phyloP scores from a whole-genome alignment of 805 yeast species.

The Cyberlindnera samutprakarnensis region DNA sequence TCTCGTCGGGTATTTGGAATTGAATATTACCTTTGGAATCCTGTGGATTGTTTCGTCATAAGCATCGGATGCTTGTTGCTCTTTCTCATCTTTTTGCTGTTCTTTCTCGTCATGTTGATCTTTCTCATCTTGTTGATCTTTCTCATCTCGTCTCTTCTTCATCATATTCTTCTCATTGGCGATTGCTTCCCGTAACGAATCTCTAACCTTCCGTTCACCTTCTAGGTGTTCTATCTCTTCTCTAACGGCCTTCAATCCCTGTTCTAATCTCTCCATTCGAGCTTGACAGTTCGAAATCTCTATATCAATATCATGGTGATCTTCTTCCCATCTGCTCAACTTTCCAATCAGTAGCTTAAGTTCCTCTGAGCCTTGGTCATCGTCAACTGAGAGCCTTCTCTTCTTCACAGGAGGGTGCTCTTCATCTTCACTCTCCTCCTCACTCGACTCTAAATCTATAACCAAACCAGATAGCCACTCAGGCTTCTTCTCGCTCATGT shows the following conservation, averaged over 20 bases:
- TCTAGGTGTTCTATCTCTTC: conserved; percentile 7
- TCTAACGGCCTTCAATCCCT: conserved; percentile 2
- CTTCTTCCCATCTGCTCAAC: too few relatives aligned
- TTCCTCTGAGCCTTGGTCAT: background rate
- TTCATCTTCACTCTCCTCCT: conserved; percentile 13
- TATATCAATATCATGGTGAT: too few relatives aligned
- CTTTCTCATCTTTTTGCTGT: background rate
- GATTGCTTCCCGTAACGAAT: conserved; percentile 7
- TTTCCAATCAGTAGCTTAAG: too few relatives aligned
- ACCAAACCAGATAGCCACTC: conserved; percentile 21
- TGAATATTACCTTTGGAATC: conserved; percentile 21
- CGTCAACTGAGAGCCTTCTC: conserved; percentile 1
- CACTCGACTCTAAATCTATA: conserved; percentile 17
- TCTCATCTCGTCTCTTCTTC: conserved; percentile 2
- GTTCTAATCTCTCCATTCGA: background rate
- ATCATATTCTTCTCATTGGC: conserved; percentile 4
- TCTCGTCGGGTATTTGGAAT: too few relatives aligned
- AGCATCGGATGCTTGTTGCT: background rate
- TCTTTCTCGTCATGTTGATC: conserved; percentile 3
- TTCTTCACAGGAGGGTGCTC: conserved; percentile 4
- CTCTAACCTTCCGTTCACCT: conserved; percentile 5
- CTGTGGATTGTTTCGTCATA: conserved; percentile 18
- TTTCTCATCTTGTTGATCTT: background rate
- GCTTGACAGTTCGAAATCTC: background rate
- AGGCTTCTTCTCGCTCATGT: conserved; percentile 14